Evolutionary conservation across 345 rosid genomes (phyloP).

Genomic region (Rubroshorea leprosula): DNA sequence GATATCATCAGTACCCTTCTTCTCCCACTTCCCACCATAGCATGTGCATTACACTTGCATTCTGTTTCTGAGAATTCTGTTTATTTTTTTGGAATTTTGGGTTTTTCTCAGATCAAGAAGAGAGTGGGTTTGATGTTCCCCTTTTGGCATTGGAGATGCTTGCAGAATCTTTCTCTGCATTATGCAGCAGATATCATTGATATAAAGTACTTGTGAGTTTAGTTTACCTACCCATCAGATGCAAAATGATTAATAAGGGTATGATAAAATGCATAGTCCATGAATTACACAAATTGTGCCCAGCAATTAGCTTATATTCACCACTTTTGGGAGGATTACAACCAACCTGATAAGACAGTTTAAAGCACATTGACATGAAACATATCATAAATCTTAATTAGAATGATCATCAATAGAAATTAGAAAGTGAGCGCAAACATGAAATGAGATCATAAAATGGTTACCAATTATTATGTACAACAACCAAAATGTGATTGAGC

Average conservation of each 20-base stretch:
- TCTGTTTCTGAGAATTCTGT: background rate
- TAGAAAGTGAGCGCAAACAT: slow-evolving; percentile 8
- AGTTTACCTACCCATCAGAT: too few relatives aligned
- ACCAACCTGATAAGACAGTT: slow-evolving; percentile 8
- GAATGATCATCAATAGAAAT: slow-evolving; percentile 12
- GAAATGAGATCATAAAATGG: slow-evolving; percentile 1
- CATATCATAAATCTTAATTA: background rate
- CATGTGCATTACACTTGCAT: background rate
- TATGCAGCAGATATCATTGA: too few relatives aligned
- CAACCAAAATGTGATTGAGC: slow-evolving; percentile 6
- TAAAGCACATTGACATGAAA: slow-evolving; percentile 9
- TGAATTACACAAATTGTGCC: too few relatives aligned
- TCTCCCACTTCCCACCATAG: background rate
- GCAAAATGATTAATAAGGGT: too few relatives aligned
- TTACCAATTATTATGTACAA: slow-evolving; percentile 18
- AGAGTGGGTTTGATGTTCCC: background rate
- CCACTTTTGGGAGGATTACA: slow-evolving; percentile 6
- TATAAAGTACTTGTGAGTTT: too few relatives aligned
- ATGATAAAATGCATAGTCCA: too few relatives aligned
- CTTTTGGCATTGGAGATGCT: too few relatives aligned
- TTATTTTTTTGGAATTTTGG: background rate
- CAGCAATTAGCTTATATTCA: slow-evolving; percentile 4
- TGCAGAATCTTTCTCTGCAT: too few relatives aligned
- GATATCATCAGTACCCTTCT: background rate
- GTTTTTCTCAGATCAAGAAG: background rate